phyloP scores from a whole-genome alignment of 225 moss, liverwort and hornwort species.

The Physcomitrellopsis africana region DNA sequence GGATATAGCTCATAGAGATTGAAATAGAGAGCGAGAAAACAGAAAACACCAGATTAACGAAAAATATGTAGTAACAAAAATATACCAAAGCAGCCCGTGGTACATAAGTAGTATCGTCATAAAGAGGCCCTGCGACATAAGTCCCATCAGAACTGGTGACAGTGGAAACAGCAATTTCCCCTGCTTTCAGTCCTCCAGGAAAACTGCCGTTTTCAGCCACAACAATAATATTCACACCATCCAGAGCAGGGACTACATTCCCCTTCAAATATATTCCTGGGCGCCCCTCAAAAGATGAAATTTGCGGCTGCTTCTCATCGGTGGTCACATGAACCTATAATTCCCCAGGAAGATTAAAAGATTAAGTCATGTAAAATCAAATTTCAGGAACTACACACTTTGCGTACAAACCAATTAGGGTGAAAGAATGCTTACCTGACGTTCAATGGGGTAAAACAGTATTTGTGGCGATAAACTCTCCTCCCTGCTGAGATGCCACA shows the following conservation, averaged over 20 bases:
- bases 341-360: conserved; percentile 1
- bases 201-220: conserved; percentile 51
- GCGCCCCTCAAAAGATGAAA: conserved; percentile 72
- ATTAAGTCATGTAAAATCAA: conserved; percentile 1
- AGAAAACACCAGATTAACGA: background rate
- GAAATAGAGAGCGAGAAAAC: background rate
- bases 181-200: conserved; percentile 57
- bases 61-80: conserved; percentile 8
- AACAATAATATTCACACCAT: conserved; percentile 56
- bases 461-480: conserved; percentile 40
- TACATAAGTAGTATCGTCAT: conserved; percentile 62
- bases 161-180: conserved; percentile 52
- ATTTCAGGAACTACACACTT: background rate
- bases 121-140: conserved; percentile 62
- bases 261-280: conserved; percentile 65
- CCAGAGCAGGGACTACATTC: conserved; percentile 56
- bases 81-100: conserved; percentile 70
- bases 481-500: conserved; percentile 32
- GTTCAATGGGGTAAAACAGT: conserved; percentile 72
- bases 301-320: conserved; percentile 71
- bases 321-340: conserved; percentile 66
- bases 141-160: conserved; percentile 60
- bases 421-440: conserved; percentile 40
- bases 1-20: background rate
- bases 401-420: background rate